Evolutionary conservation across 2,329 filamentous ascomycete species (phyloP).

Genomic region (Aspergillus piperis): DNA sequence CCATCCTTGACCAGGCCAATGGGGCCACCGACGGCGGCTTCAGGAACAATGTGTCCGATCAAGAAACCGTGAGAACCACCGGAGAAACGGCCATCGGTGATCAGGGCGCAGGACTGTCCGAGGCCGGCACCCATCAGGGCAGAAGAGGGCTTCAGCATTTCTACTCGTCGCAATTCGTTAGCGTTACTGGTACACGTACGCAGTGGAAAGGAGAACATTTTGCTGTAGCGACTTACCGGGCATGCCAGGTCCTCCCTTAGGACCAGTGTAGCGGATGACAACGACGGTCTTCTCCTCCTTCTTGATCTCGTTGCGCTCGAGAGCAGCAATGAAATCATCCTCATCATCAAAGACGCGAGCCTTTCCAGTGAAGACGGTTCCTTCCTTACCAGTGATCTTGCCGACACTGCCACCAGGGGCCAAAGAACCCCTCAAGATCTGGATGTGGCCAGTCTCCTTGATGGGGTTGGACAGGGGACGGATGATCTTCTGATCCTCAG

Average conservation of each 20-base stretch:
- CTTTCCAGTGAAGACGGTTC: slow-evolving; percentile 66
- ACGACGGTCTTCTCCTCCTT: slow-evolving; percentile 77
- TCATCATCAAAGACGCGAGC: slow-evolving; percentile 71
- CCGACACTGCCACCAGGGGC: slow-evolving; percentile 71
- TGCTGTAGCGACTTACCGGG: slow-evolving; percentile 33
- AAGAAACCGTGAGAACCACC: slow-evolving; percentile 84
- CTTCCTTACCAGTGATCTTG: slow-evolving; percentile 78
- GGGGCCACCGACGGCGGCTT: slow-evolving; percentile 81
- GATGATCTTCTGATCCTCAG: slow-evolving; percentile 69
- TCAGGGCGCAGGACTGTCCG: slow-evolving; percentile 67
- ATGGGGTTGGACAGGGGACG: slow-evolving; percentile 67
- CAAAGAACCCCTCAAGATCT: slow-evolving; percentile 69
- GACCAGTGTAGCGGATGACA: slow-evolving; percentile 64
- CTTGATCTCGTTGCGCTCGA: slow-evolving; percentile 68
- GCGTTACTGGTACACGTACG: neutral
- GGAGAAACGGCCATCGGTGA: slow-evolving; percentile 64
- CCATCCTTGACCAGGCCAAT: slow-evolving; percentile 82
- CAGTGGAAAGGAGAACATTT: neutral
- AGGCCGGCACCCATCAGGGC: slow-evolving; percentile 74
- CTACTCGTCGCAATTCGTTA: slow-evolving; percentile 7
- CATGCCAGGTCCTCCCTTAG: slow-evolving; percentile 65
- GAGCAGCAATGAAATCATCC: slow-evolving; percentile 66
- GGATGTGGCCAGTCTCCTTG: slow-evolving; percentile 70
- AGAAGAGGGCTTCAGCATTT: slow-evolving; percentile 71
- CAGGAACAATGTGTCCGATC: slow-evolving; percentile 84